These are phyloP conservation scores for Pascua sp. DNA, from an alignment of 1,284 basidiomycete genomes.

Conservation along the genomic window DNA sequence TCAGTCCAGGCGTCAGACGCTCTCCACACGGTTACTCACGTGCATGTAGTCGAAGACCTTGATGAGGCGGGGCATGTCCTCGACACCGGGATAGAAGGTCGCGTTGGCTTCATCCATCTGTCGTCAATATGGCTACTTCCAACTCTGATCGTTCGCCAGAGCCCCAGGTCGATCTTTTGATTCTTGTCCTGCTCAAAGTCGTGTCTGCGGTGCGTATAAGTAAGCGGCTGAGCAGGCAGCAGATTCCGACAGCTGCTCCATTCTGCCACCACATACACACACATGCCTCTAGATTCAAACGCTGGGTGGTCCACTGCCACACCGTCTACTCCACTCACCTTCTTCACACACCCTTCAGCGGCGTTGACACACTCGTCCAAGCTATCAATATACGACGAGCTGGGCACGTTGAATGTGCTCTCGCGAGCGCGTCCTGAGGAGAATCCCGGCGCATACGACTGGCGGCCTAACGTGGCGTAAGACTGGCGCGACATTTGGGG, in stretches of 20 bases:
- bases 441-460: not conserved
- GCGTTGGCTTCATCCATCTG: not conserved
- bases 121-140: too few species aligned
- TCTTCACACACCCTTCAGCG: slow-evolving; percentile 35
- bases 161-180: too few species aligned
- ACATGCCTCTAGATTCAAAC: too few species aligned
- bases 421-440: not conserved
- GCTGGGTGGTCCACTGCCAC: too few species aligned
- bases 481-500: slow-evolving; percentile 1
- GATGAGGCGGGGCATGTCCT: slow-evolving; percentile 41
- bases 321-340: slow-evolving; percentile 10
- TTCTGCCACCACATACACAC: too few species aligned
- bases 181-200: too few species aligned
- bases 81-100: slow-evolving; percentile 27
- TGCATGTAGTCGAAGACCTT: slow-evolving; percentile 41
- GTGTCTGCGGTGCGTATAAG: too few species aligned
- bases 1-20: too few species aligned
- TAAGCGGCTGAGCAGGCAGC: too few species aligned
- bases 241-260: too few species aligned
- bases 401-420: not conserved
- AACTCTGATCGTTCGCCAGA: too few species aligned
- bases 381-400: not conserved
- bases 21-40: slow-evolving; percentile 22
- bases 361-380: slow-evolving; percentile 45
- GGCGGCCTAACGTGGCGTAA: not conserved